A percentile compares a stretch with the other conserved stretches of the same genome.
These are phyloP conservation scores for Euphorbia peplus DNA, from an alignment of 345 rosid species.

Conservation along the genomic window DNA sequence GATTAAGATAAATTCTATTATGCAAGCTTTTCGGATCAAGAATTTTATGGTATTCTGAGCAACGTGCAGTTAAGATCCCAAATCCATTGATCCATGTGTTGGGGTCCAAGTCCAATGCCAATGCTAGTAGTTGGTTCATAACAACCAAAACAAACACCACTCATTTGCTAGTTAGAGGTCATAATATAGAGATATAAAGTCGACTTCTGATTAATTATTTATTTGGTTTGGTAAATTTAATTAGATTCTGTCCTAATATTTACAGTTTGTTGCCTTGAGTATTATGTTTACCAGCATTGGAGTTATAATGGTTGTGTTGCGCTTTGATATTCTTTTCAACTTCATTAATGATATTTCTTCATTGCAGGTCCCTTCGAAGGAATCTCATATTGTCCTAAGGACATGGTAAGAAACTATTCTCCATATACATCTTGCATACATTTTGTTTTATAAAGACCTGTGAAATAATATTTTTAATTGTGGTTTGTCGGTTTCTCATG, in stretches of 20 bases:
- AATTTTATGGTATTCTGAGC: background rate
- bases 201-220: background rate
- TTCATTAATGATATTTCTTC: background rate
- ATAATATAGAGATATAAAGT: background rate
- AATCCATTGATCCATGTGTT: background rate
- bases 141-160: background rate
- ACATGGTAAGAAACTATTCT: conserved; percentile 48
- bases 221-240: background rate
- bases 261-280: background rate
- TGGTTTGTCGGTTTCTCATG: conserved; percentile 11
- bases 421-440: background rate
- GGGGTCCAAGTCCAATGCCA: background rate
- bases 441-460: conserved; percentile 1
- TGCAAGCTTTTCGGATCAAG: background rate
- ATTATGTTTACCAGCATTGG: background rate
- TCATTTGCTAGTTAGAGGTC: background rate
- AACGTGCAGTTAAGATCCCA: background rate
- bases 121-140: background rate
- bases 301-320: background rate
- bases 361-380: conserved; percentile 85
- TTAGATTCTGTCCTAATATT: background rate
- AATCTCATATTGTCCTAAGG: conserved; percentile 58
- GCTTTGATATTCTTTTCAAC: conserved; percentile 12
- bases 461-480: background rate
- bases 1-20: background rate